A percentile compares a stretch with the other conserved stretches of the same genome.
Evolutionary conservation across 805 yeast species (phyloP).

Genomic region (Yueomyces sinensis): DNA sequence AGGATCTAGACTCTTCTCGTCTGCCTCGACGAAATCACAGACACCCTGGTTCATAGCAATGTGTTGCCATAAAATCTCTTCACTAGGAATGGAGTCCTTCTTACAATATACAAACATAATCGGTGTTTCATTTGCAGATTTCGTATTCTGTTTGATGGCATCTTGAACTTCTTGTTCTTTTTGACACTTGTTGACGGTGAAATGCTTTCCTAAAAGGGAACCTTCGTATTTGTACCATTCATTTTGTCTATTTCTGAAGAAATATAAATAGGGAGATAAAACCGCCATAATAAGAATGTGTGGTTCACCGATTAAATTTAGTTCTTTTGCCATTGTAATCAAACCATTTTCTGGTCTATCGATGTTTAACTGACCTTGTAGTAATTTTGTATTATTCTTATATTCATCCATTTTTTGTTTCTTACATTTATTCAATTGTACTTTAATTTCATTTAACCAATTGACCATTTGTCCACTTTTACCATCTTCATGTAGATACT

Average conservation of each 20-base stretch:
- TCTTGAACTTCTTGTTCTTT: conserved; percentile 10
- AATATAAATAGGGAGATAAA: conserved; percentile 19
- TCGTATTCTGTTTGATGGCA: conserved; percentile 13
- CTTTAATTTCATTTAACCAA: conserved; percentile 6
- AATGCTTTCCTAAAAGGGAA: conserved; percentile 7
- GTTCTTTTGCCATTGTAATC: conserved; percentile 11
- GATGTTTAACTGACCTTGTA: conserved; percentile 19
- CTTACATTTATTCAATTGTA: conserved; percentile 6
- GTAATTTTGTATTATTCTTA: conserved; percentile 13
- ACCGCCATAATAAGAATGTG: conserved; percentile 15
- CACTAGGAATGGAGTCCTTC: conserved; percentile 8
- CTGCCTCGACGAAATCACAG: neutral
- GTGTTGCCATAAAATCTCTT: conserved; percentile 5
- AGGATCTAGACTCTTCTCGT: neutral
- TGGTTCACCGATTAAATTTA: conserved; percentile 16
- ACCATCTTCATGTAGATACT: conserved; percentile 11
- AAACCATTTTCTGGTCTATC: conserved; percentile 16
- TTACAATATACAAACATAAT: conserved; percentile 19
- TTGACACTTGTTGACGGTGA: conserved; percentile 7
- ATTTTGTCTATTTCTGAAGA: conserved; percentile 9
- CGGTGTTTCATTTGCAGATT: conserved; percentile 17
- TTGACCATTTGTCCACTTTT: conserved; percentile 4
- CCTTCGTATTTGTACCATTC: conserved; percentile 13
- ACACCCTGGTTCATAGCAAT: conserved; percentile 14
- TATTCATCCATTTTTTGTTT: conserved; percentile 14